Base-by-base conservation (phyloP, 75 land plant species). In the Selaginella tamariscina region DNA sequence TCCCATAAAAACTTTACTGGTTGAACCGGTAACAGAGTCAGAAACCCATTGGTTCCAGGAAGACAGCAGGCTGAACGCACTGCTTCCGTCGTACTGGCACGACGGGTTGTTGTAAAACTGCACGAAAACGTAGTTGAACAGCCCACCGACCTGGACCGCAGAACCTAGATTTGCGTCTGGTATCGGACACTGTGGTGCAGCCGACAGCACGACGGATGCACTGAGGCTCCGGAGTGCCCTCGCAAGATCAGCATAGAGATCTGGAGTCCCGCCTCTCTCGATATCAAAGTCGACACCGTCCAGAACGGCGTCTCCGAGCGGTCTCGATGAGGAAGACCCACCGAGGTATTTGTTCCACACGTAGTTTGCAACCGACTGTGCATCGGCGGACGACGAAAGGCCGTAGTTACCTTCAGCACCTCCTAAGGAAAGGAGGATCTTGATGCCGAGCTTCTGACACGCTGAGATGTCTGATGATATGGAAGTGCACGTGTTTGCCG, bases 291-390 rank as follows among this genome's bases (percentile, higher is more conserved):
- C 84, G 15, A 82, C 75, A 31, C 81, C 81, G 56, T 81, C 80
- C 8, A 81, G 64, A 21, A 73, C 77, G 0, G 86, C 86, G 2
- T 54, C 20, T 0, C 86, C 86, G 0, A 85, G 70, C 2, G 87
- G 84, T 11, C 84, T 72, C 26, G 1, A 0, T 39, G 67, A 49
- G 0, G 73, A 28, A 27, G 27, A 23, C 24, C 87, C 87, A 9
- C 84, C 84, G 23, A 84, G 64, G 69, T 65, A 84, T 71, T 77
- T 82, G 70, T 84, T 77, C 87, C 84, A 84, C 0, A 84, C 67
- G 72, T 77, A 83, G 26, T 59, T 26, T 0, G 85, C 82, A 13
- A 82, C 75, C 30, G 62, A 24, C 27, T 31, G 29, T 21, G 83
- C 83, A 32, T 84, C 86, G 24, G 39, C 75, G 0, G 56, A 5